These are phyloP conservation scores for Hymenotorrendiella dingleyae DNA, from an alignment of 2,329 filamentous ascomycete species.

Conservation along the genomic window DNA sequence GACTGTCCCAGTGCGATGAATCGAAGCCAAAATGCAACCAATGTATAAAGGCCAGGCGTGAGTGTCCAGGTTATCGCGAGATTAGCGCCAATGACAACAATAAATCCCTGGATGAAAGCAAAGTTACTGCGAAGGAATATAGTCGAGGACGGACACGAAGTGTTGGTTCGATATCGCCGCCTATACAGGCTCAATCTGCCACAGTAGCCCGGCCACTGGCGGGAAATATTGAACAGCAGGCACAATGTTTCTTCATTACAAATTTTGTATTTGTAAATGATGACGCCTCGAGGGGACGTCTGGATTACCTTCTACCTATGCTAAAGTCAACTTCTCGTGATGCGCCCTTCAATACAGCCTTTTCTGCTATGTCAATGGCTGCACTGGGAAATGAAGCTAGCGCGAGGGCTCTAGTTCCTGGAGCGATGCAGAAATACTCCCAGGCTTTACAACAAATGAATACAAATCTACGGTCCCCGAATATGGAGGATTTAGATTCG, in stretches of 20 bases:
- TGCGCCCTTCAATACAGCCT: constrained; percentile 53
- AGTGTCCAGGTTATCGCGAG: neutral
- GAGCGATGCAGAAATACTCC: constrained; percentile 44
- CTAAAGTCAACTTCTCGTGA: constrained; percentile 18
- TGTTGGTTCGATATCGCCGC: no score
- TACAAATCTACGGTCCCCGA: constrained; percentile 42
- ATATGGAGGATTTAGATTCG: constrained; percentile 41
- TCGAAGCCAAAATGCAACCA: neutral
- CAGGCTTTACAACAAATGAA: constrained; percentile 46
- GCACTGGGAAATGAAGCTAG: constrained; percentile 45
- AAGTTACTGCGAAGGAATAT: no score
- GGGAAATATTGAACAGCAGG: constrained; percentile 42
- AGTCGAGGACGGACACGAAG: no score
- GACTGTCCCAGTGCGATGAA: neutral
- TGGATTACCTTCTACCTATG: neutral
- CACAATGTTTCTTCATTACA: constrained; percentile 50
- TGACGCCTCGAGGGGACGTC: constrained; percentile 30
- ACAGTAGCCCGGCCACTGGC: no score
- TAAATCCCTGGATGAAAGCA: no score
- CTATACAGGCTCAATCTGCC: no score
- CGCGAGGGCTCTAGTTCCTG: constrained; percentile 27
- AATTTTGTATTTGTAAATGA: constrained; percentile 51
- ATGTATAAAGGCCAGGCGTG: neutral
- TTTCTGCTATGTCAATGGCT: constrained; percentile 51
- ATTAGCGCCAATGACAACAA: neutral